Evolutionary conservation across 306 rosid species (phyloP).

Genomic region (Myrica gale): DNA sequence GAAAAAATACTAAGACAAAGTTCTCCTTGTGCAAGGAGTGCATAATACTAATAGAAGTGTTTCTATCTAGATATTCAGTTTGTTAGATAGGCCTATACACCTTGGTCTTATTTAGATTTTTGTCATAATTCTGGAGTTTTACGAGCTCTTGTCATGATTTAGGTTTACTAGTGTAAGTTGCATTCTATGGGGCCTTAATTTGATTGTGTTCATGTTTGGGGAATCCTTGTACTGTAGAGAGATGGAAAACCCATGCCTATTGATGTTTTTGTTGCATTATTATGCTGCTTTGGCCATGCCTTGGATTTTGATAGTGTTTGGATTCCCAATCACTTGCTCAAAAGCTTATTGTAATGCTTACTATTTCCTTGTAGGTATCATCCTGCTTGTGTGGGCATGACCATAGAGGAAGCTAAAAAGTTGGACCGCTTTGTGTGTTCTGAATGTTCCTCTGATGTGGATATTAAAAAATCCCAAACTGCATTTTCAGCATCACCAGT

Average conservation of each 20-base stretch:
- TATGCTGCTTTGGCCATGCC: conserved; percentile 8
- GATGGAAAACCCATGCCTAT: not conserved
- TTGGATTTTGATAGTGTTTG: conserved; percentile 4
- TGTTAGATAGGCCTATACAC: not conserved
- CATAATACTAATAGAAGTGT: not conserved
- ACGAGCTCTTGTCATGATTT: conserved; percentile 2
- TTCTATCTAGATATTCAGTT: not conserved
- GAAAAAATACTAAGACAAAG: not conserved
- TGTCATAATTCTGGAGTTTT: not conserved
- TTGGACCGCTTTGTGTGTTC: conserved; percentile 78
- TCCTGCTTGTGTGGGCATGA: conserved; percentile 94
- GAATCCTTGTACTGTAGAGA: not conserved
- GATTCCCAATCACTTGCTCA: not conserved
- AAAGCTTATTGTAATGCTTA: conserved; percentile 29
- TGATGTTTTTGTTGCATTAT: conserved; percentile 10
- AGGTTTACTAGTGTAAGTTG: conserved; percentile 4
- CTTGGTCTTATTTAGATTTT: conserved; percentile 2
- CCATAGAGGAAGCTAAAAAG: conserved; percentile 75
- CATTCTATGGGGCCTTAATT: conserved; percentile 17
- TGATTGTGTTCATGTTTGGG: not conserved
- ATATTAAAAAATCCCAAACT: conserved; percentile 52
- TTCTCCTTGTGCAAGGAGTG: not conserved
- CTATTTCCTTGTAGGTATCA: conserved; percentile 68
- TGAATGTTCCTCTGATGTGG: conserved; percentile 78
- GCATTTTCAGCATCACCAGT: conserved; percentile 48